Conservation (phyloP, 73 alveolate species). For the Durusdinium trenchii region DNA sequence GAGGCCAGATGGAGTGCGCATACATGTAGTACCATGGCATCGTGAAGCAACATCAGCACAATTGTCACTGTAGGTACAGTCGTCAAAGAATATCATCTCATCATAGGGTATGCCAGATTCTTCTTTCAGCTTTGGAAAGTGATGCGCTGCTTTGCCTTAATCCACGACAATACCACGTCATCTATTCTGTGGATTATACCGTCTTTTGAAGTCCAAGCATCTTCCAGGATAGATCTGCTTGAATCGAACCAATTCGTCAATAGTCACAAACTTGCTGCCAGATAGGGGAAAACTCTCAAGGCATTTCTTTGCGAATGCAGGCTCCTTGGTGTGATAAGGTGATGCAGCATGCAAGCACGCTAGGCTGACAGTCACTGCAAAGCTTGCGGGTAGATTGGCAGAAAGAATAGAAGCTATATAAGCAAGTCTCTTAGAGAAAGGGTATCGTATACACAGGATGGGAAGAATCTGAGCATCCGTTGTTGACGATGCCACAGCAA, state of each 20-base stretch:
- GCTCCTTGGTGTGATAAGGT: constrained; percentile 32
- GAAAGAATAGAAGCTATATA: background rate
- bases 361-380: background rate
- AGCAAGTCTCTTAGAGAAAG: background rate
- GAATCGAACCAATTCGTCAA: constrained; percentile 25
- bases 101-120: constrained; percentile 83
- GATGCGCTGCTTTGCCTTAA: constrained; percentile 62
- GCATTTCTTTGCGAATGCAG: constrained; percentile 65
- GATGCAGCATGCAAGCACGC: background rate
- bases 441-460: background rate
- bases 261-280: constrained; percentile 27
- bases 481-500: constrained; percentile 77
- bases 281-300: constrained; percentile 59
- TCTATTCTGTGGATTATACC: background rate
- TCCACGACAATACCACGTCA: background rate
- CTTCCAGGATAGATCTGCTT: constrained; percentile 74
- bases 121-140: constrained; percentile 70
- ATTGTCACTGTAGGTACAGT: constrained; percentile 77
- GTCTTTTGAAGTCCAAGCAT: background rate
- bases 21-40: constrained; percentile 64
- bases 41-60: constrained; percentile 77
- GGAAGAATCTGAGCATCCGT: constrained; percentile 17
- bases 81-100: constrained; percentile 65
- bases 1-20: constrained; percentile 53
- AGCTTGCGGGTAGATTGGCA: background rate